Evolutionary conservation across 1,139 yeast species (phyloP).

Genomic region (Zygosaccharomyces pseudobailii): DNA sequence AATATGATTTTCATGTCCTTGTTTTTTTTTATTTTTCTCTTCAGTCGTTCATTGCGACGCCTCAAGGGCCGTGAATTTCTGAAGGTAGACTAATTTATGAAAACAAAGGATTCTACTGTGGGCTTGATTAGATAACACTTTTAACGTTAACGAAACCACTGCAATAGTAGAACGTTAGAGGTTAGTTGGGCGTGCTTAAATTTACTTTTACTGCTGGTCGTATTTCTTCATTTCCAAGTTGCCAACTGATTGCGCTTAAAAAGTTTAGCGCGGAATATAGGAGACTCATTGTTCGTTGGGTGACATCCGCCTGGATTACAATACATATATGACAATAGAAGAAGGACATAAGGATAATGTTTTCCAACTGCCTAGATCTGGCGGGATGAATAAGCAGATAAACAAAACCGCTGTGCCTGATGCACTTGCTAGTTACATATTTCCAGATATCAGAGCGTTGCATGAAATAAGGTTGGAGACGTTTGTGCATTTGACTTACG

Average conservation of each 20-base stretch:
- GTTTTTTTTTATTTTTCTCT: neutral
- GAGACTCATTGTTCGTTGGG: neutral
- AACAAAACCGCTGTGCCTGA: constrained; percentile 8
- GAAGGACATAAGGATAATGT: neutral
- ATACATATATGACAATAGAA: constrained; percentile 1
- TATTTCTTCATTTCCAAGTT: neutral
- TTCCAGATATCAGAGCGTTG: constrained; percentile 54
- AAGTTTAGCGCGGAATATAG: neutral
- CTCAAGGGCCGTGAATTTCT: neutral
- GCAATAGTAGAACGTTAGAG: too few relatives aligned
- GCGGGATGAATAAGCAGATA: neutral
- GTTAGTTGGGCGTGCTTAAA: neutral
- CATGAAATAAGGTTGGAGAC: constrained; percentile 40
- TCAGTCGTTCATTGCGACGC: constrained; percentile 2
- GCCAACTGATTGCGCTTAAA: neutral
- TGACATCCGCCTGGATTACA: neutral
- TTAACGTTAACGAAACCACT: neutral
- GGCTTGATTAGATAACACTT: neutral
- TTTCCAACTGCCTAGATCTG: constrained; percentile 1
- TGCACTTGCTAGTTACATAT: constrained; percentile 28
- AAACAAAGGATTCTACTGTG: neutral
- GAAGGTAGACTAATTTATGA: neutral
- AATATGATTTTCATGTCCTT: too few relatives aligned
- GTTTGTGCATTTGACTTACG: constrained; percentile 38
- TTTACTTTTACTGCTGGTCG: neutral